Conservation (phyloP, 495 filamentous ascomycete genomes). For the Penicillium lagena region DNA sequence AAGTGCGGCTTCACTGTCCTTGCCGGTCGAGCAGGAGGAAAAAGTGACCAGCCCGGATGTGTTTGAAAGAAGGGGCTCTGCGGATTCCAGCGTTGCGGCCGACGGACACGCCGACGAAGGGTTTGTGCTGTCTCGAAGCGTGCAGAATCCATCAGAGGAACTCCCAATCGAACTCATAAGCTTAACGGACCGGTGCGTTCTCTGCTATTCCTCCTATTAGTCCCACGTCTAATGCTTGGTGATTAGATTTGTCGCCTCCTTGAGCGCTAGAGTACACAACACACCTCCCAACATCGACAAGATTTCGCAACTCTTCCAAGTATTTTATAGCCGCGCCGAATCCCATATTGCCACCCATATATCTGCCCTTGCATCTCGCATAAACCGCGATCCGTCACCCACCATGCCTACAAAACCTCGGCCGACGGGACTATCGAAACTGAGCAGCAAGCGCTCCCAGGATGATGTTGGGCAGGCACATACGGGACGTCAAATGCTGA, state of each 20-base stretch:
- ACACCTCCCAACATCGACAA: constrained; percentile 78
- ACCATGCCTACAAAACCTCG: constrained; percentile 27
- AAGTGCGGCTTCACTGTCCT: constrained; percentile 15
- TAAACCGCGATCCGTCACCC: constrained; percentile 58
- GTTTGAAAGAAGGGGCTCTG: constrained; percentile 41
- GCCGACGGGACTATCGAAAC: constrained; percentile 13
- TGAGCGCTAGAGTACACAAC: constrained; percentile 81
- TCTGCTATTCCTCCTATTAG: not conserved
- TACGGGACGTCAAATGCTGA: constrained; percentile 83
- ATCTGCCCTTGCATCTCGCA: constrained; percentile 66
- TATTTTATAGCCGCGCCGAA: constrained; percentile 82
- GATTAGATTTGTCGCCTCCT: constrained; percentile 79
- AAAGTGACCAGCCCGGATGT: constrained; percentile 34
- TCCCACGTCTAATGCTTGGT: not conserved
- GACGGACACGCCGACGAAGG: constrained; percentile 42
- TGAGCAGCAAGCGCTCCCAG: constrained; percentile 18
- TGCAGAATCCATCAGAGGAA: constrained; percentile 65
- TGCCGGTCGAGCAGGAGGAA: constrained; percentile 21
- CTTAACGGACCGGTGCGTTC: constrained; percentile 71
- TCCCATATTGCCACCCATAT: constrained; percentile 86
- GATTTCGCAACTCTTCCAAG: constrained; percentile 83
- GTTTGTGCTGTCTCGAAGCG: constrained; percentile 39
- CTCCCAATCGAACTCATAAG: constrained; percentile 89
- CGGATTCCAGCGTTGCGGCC: constrained; percentile 45
- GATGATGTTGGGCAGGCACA: constrained; percentile 19